phyloP scores from a whole-genome alignment of 78 protist genomes.

The Ministeria vibrans region DNA sequence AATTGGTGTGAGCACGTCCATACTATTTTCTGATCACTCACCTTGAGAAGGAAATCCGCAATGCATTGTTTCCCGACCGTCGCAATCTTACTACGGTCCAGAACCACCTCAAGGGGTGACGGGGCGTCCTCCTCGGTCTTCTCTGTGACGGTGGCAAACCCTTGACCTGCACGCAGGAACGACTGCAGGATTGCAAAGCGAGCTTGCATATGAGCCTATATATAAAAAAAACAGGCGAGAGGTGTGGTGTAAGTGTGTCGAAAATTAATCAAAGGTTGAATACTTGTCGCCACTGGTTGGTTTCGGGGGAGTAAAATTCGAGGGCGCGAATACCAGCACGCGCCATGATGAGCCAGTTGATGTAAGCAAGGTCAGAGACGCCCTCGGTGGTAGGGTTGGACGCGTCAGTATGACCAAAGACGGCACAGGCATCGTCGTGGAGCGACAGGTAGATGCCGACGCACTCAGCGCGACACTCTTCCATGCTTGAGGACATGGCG shows the following conservation, averaged over 20 bases:
- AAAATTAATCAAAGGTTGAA: background rate
- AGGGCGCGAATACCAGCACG: constrained; percentile 61
- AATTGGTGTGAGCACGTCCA: constrained; percentile 7
- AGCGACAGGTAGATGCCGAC: constrained; percentile 38
- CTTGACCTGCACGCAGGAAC: constrained; percentile 44
- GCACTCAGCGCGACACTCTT: constrained; percentile 77
- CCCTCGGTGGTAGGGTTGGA: background rate
- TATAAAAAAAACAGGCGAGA: background rate
- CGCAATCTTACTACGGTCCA: constrained; percentile 50
- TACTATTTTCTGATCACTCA: constrained; percentile 31
- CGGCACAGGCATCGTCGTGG: background rate
- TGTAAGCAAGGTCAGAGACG: background rate
- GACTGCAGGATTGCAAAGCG: constrained; percentile 54
- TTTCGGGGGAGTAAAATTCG: constrained; percentile 62
- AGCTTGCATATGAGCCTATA: constrained; percentile 69
- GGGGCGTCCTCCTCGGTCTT: background rate
- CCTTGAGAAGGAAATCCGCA: constrained; percentile 25
- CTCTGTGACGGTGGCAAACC: constrained; percentile 18
- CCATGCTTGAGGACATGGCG: constrained; percentile 18
- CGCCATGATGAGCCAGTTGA: constrained; percentile 77
- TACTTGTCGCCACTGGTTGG: constrained; percentile 22
- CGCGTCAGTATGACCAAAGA: background rate
- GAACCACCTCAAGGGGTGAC: constrained; percentile 18
- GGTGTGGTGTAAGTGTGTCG: background rate
- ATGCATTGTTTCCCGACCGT: constrained; percentile 46